Conservation (phyloP, 1,284 basidiomycete genomes). For the Mycosarcoma maydis region DNA sequence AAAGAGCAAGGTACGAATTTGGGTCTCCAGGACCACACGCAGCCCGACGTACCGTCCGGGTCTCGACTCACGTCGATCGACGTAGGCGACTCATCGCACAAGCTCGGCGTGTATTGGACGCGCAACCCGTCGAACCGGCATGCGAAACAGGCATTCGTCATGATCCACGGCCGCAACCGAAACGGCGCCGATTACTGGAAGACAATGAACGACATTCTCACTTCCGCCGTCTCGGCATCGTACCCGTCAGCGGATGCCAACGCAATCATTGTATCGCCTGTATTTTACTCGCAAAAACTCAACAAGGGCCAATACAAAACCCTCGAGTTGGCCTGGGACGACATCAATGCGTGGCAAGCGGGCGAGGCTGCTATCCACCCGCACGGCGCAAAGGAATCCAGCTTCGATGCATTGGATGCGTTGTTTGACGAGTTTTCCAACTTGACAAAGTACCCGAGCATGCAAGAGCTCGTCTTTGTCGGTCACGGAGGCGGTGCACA, state of each 20-base stretch:
- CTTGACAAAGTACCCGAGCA: conserved; percentile 39
- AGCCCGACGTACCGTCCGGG: conserved; percentile 43
- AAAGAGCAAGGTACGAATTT: conserved; percentile 15
- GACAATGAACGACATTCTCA: conserved; percentile 53
- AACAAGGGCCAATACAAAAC: conserved; percentile 57
- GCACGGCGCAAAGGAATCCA: conserved; percentile 35
- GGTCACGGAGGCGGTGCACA: conserved; percentile 66
- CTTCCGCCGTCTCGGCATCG: conserved; percentile 35
- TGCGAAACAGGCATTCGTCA: conserved; percentile 59
- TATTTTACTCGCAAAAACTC: conserved; percentile 55
- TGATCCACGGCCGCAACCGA: conserved; percentile 62
- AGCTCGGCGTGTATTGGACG: conserved; percentile 55
- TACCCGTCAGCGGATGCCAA: conserved; percentile 34
- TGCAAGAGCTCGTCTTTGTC: conserved; percentile 61
- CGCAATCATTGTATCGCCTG: conserved; percentile 57
- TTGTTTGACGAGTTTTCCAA: conserved; percentile 56
- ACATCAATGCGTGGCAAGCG: conserved; percentile 63
- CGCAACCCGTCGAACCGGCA: conserved; percentile 17
- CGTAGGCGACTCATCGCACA: conserved; percentile 32
- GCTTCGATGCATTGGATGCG: conserved; percentile 61
- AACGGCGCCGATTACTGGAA: conserved; percentile 58
- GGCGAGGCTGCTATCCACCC: conserved; percentile 61
- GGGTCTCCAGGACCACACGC: conserved; percentile 43
- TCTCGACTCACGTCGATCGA: conserved; percentile 37
- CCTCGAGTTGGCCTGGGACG: conserved; percentile 57